Evolutionary conservation across 352 stramenopile genomes (phyloP), one percentile per base, ranked within the genome.

Genomic region (Pelagophyceae sp.): DNA sequence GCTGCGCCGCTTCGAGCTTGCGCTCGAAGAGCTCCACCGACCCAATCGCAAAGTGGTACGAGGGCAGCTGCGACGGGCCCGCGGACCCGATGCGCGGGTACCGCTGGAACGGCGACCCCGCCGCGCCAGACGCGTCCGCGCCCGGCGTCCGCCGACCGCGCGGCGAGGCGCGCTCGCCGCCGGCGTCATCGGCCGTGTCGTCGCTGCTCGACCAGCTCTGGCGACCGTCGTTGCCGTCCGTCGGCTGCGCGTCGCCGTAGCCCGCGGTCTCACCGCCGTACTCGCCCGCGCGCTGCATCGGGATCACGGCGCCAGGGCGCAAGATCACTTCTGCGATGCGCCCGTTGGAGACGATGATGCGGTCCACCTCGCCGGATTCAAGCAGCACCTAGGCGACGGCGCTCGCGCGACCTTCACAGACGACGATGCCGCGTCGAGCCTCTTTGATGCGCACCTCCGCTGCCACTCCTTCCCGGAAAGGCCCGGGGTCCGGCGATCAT

Each of bases 1-100:
- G 88, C 85, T 99, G 96, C 11, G 94, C 94, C 76, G 96, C 90
- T 77, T 98, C 95, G 40, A 99, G 83, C 83, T 98, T 97, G 35
- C 94, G 87, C 87, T 99, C 95, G 79, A 99, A 99, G 33, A 87
- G 93, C 77, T 99, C 95, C 17, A 99, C 93, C 78, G 88, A 97
- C 29, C 95, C 95, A 81, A 99, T 99, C 81, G 94, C 96, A 83
- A 99, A 99, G 86, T 91, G 84, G 76, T 90, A 91, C 0, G 82
- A 33, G 31, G 38, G 45, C 60, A 29, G n/a, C 38, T 25, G 35
- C 54, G 37, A n/a, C 63, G 45, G 71, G 35, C 72, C n/a, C 29
- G 38, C 31, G 31, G 38, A 81, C 31, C 77, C n/a, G 76, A 45
- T 70, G 38, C 38, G n/a, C 40, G 78, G 58, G 45, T 78, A 69